Conservation (phyloP, 495 filamentous ascomycete species). For the Penicillium ochrochloron region DNA sequence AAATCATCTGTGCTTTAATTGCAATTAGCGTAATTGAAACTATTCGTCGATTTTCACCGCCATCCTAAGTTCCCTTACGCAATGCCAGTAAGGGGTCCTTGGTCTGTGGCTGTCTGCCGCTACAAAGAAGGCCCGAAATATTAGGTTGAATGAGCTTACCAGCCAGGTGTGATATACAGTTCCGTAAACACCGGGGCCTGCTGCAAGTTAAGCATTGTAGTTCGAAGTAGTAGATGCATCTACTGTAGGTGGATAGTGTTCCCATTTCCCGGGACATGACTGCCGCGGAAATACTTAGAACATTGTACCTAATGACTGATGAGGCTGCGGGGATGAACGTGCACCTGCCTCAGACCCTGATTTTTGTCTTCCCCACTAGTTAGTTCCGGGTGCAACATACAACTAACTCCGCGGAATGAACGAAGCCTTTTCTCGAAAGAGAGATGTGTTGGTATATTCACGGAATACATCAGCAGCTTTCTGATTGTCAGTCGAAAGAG, state of each 20-base stretch:
- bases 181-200: background rate
- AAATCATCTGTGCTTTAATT: background rate
- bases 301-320: background rate
- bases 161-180: too few species aligned
- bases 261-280: background rate
- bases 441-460: background rate
- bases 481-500: background rate
- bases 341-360: conserved; percentile 3
- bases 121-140: background rate
- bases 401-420: background rate
- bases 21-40: background rate
- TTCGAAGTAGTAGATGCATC: background rate
- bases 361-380: background rate
- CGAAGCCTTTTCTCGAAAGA: background rate
- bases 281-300: background rate
- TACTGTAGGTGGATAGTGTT: background rate
- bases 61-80: background rate
- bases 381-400: background rate
- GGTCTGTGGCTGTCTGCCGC: background rate
- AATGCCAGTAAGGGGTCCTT: background rate
- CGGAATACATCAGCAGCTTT: background rate
- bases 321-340: background rate
- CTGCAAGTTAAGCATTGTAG: background rate
- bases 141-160: background rate
- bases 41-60: background rate